phyloP scores from a whole-genome alignment of 345 rosid genomes.

The Salix caprea region DNA sequence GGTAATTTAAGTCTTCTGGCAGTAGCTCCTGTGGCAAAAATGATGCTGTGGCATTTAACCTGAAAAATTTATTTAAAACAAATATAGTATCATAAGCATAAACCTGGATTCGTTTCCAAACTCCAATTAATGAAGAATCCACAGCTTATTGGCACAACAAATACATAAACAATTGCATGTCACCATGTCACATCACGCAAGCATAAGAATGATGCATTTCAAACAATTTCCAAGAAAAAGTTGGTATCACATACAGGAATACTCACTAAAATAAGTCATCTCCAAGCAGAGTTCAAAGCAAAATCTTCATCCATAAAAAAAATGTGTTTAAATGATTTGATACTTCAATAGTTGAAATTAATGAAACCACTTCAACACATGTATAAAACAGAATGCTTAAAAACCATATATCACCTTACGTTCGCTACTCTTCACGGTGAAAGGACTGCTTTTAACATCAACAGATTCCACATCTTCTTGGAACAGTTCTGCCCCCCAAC shows the following conservation, averaged over 20 bases:
- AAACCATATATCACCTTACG: slow-evolving; percentile 64
- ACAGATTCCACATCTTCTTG: slow-evolving; percentile 90
- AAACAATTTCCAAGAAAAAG: not conserved
- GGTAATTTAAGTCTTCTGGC: slow-evolving; percentile 77
- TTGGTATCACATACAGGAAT: not conserved
- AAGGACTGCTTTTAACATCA: slow-evolving; percentile 63
- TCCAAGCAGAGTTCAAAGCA: not conserved
- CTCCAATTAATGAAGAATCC: not conserved
- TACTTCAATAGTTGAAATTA: not conserved
- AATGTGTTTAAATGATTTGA: not conserved
- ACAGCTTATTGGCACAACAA: not conserved
- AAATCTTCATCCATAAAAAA: not conserved
- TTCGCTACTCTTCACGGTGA: slow-evolving; percentile 73
- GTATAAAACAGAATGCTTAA: not conserved
- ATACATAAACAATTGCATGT: not conserved
- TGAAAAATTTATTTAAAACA: slow-evolving; percentile 23
- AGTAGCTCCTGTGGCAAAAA: slow-evolving; percentile 94
- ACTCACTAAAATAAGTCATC: not conserved
- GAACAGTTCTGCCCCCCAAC: slow-evolving; percentile 93
- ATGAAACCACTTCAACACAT: not conserved
- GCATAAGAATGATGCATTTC: not conserved
- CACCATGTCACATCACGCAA: not conserved
- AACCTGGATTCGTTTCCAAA: not conserved
- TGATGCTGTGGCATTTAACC: slow-evolving; percentile 82
- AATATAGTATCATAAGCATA: not conserved